These are phyloP conservation scores for Desmodesmus armatus DNA, from an alignment of 139 green algal species.

Conservation along the genomic window DNA sequence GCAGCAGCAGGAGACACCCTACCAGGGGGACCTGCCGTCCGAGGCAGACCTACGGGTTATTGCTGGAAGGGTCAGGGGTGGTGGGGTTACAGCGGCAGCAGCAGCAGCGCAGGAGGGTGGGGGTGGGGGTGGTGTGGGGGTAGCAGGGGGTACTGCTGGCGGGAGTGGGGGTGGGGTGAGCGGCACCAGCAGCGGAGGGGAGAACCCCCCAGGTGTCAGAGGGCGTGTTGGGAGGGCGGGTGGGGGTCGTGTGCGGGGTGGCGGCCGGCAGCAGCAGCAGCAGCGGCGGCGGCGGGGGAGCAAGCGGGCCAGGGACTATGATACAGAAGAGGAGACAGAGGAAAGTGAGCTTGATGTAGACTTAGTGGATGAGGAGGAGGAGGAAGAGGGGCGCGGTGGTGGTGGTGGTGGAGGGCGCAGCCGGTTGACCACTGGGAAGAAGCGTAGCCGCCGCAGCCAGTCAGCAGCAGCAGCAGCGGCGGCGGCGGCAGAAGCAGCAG, in stretches of 20 bases:
- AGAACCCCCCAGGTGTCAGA: neutral
- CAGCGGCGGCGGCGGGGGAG: neutral
- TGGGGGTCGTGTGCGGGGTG: neutral
- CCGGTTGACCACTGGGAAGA: too few relatives aligned
- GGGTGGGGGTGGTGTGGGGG: neutral
- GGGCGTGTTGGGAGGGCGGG: neutral
- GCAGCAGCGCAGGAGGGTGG: neutral
- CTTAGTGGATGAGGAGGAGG: too few relatives aligned
- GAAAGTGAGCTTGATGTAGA: too few relatives aligned
- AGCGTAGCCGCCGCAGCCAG: neutral
- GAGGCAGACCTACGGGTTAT: constrained; percentile 11
- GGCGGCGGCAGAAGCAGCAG: constrained; percentile 12
- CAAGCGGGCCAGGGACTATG: too few relatives aligned
- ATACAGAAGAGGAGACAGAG: too few relatives aligned
- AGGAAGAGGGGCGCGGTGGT: too few relatives aligned
- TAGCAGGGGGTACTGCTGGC: constrained; percentile 21
- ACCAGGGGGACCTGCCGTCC: neutral
- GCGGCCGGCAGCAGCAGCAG: neutral
- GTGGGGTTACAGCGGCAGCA: too few relatives aligned
- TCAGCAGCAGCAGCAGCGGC: neutral
- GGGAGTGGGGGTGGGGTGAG: neutral
- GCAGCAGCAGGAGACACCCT: neutral
- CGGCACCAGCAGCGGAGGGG: neutral
- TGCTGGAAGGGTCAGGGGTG: too few relatives aligned
- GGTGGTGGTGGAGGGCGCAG: too few relatives aligned